A percentile compares a stretch with the other conserved stretches of the same genome.
These are phyloP conservation scores for Clavulina sp. DNA, from an alignment of 768 basidiomycete species.

Conservation along the genomic window DNA sequence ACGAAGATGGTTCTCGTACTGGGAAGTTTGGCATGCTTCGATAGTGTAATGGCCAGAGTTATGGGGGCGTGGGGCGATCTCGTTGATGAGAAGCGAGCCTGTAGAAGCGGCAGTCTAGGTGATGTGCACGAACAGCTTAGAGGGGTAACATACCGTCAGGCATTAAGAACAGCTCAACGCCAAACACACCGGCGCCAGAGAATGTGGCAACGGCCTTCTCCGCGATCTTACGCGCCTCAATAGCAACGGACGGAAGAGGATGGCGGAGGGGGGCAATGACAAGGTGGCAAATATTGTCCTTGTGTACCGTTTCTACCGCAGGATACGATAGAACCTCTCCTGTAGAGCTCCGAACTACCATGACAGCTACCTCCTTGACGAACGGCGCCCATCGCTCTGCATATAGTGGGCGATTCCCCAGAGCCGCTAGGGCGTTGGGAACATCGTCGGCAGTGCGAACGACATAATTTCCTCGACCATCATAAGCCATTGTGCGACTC, in stretches of 20 bases:
- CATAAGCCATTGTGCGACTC: constrained; percentile 86
- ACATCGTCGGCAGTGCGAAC: constrained; percentile 37
- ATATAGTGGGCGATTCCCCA: constrained; percentile 57
- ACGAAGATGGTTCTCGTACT: constrained; percentile 94
- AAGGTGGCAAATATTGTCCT: constrained; percentile 82
- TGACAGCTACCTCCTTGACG: constrained; percentile 79
- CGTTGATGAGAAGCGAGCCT: constrained; percentile 78
- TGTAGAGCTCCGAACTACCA: constrained; percentile 70
- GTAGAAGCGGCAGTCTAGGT: neutral
- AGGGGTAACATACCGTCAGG: constrained; percentile 41
- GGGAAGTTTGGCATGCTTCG: constrained; percentile 90
- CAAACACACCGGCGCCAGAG: constrained; percentile 84
- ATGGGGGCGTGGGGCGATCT: constrained; percentile 95
- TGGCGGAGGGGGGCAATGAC: constrained; percentile 72
- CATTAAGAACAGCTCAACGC: constrained; percentile 96
- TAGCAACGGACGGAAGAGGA: constrained; percentile 20
- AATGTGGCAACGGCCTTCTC: constrained; percentile 65
- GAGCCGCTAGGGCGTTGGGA: constrained; percentile 27
- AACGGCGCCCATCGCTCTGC: constrained; percentile 92
- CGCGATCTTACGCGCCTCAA: constrained; percentile 51
- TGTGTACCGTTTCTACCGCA: constrained; percentile 87
- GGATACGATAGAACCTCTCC: constrained; percentile 77
- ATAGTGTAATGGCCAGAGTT: constrained; percentile 99
- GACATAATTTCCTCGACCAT: constrained; percentile 85
- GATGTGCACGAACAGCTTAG: neutral